Percentiles rank a stretch among this genome's conserved stretches.
Evolutionary conservation across 2,329 filamentous ascomycete species (phyloP).

Genomic region (Xylariaceae sp.): DNA sequence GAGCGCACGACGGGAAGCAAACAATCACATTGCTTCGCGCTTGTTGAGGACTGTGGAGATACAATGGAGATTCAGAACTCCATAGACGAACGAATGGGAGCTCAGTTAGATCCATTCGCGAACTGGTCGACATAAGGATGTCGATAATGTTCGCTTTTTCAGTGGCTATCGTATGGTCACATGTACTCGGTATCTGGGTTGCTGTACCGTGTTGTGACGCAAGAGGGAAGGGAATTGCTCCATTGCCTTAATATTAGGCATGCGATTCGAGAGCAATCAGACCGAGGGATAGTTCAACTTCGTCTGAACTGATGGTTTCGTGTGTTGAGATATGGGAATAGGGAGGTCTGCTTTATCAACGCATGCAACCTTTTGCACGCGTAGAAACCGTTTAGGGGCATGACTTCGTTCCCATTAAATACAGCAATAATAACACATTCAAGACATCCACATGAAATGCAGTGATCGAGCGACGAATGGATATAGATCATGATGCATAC

Average conservation of each 20-base stretch:
- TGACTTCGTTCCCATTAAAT: constrained; percentile 4
- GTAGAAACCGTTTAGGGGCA: not conserved
- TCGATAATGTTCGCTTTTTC: not conserved
- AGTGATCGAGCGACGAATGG: too few species aligned
- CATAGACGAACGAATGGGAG: too few species aligned
- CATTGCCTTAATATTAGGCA: not conserved
- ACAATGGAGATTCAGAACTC: too few species aligned
- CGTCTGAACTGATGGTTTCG: not conserved
- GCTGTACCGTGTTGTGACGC: not conserved
- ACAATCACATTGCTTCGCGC: not conserved
- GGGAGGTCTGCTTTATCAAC: too few species aligned
- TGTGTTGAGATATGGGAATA: not conserved
- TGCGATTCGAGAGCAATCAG: not conserved
- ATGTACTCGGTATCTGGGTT: not conserved
- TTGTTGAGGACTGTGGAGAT: too few species aligned
- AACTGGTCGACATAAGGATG: not conserved
- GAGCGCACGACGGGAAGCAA: not conserved
- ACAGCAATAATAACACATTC: not conserved
- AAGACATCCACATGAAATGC: not conserved
- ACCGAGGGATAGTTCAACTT: not conserved
- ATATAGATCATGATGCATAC: constrained; percentile 1
- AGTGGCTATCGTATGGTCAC: not conserved
- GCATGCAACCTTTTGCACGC: too few species aligned
- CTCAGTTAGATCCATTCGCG: not conserved
- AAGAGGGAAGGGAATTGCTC: too few species aligned